Evolutionary conservation across 352 stramenopile species (phyloP), one percentile per base, ranked within the genome.

Genomic region (Phytophthora lateralis): DNA sequence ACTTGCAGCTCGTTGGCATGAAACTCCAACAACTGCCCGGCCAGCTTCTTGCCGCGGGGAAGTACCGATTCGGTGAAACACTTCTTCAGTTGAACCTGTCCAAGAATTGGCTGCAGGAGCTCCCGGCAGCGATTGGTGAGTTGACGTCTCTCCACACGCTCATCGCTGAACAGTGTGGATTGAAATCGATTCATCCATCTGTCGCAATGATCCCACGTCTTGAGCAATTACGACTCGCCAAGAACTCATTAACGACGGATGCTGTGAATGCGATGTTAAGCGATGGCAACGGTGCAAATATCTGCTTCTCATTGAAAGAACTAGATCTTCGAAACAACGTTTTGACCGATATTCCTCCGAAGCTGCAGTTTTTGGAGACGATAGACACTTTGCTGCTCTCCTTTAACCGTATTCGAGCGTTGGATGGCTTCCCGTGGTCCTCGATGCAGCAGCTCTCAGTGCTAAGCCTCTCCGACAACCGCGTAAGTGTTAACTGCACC

Each of bases 281-380:
- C 18, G 55, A 45, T 1, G 68, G 67, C 35, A 57, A 43, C 15
- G 35, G 50, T 44, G 58, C 73, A 14, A 69, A 58, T 10, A 43
- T 89, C 17, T 76, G 63, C 51, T 62, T 62, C 3, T 77, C 78
- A 32, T 52, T 93, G 32, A 84, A 89, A 46, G 82, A 93, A 39
- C 53, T 93, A 27, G 84, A 93, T 71, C 49, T 93, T 10, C 75
- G 82, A 27, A 87, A 89, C 66, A 93, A 93, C 34, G 48, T 76
- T 11, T 42, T 93, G 32, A 84, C 56, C 4, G 71, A 74, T 4
- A 63, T 91, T 37, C 85, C 85, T 2, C 54, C 41, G 24, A 69
- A 69, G 0, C 48, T 89, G 30, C 67, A 71, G 17, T 60, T 75
- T 49, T 61, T 93, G n/a, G 49, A 70, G 44, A 66, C 53, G 1